Base-by-base conservation (phyloP, 768 basidiomycete species). In the Pholiota conissans region DNA sequence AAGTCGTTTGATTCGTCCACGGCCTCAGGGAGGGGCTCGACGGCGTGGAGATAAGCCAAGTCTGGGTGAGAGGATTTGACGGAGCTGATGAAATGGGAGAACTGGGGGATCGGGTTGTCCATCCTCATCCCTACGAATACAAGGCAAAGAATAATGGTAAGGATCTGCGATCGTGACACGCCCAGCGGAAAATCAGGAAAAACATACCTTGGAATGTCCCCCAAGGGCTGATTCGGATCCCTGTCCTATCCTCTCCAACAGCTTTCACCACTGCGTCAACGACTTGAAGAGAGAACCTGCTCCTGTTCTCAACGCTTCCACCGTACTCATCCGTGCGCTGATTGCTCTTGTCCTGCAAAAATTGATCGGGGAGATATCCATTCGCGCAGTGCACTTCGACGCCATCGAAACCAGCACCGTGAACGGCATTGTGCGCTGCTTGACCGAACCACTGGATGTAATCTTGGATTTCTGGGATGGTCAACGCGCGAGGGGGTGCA, bases 391-490 rank as follows among this genome's bases (percentile, higher is more conserved):
- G 80, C 29, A 82, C 63, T 74, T 79, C 79, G 56, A 82, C 61
- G 42, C 88, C 90, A 56, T 91, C 89, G 60, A 91, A 91, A 0
- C 86, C 88, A n/a, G 89, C 87, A 27, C 66, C 63, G 50, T 76
- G 65, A 3, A 86, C 73, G 4, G 84, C 84, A 56, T 84, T 84
- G 24, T 72, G 72, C 1, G 88, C 85, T 0, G 83, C 85, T 14
- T 76, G 71, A 6, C 75, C 81, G 62, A 80, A 89, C 16, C 79
- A 69, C 20, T 72, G 29, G n/a, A 81, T 67, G 57, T 82, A 81
- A 52, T 85, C 79, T 46, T 73, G 64, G 55, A 87, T 81, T 49
- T 85, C 86, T 0, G 67, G 65, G 0, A 68, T 67, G 0, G 79
- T 81, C 29, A 87, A 66, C 1, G 76, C 72, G 1, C 76, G 69